These are phyloP conservation scores for Pseudogymnoascus sp. DNA, from an alignment of 2,329 filamentous ascomycete genomes.

Conservation along the genomic window DNA sequence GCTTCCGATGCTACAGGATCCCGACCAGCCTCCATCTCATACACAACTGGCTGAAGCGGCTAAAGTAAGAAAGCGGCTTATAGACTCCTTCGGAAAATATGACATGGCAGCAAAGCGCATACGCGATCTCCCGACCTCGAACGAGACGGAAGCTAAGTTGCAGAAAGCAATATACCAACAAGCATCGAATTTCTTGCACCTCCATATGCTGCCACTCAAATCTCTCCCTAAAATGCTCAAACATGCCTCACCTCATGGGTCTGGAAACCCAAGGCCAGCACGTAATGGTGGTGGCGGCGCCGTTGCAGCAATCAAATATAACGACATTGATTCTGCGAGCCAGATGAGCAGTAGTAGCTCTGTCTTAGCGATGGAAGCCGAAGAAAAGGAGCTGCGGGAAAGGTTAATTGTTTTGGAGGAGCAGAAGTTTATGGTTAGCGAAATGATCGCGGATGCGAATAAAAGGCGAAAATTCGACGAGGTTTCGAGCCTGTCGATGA, in stretches of 20 bases:
- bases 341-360: slow-evolving; percentile 48
- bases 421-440: slow-evolving; percentile 63
- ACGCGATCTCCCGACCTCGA: slow-evolving; percentile 57
- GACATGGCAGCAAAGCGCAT: slow-evolving; percentile 61
- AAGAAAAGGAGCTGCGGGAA: slow-evolving; percentile 62
- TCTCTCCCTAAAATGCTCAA: slow-evolving; percentile 51
- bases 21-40: slow-evolving; percentile 41
- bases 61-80: slow-evolving; percentile 62
- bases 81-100: slow-evolving; percentile 65
- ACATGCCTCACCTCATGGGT: slow-evolving; percentile 48
- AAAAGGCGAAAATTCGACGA: slow-evolving; percentile 63
- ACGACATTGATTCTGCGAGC: slow-evolving; percentile 41
- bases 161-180: slow-evolving; percentile 64
- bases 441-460: slow-evolving; percentile 63
- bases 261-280: slow-evolving; percentile 25
- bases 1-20: slow-evolving; percentile 56
- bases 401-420: slow-evolving; percentile 63
- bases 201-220: slow-evolving; percentile 69
- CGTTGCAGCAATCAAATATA: slow-evolving; percentile 53
- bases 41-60: slow-evolving; percentile 59
- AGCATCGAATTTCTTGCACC: slow-evolving; percentile 60
- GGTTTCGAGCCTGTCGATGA: slow-evolving; percentile 54
- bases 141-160: slow-evolving; percentile 53
- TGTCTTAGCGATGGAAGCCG: slow-evolving; percentile 57
- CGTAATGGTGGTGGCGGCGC: slow-evolving; percentile 28